These are phyloP conservation scores for Ceratobasidium sp. DNA, from an alignment of 1,284 basidiomycete genomes.

Conservation along the genomic window DNA sequence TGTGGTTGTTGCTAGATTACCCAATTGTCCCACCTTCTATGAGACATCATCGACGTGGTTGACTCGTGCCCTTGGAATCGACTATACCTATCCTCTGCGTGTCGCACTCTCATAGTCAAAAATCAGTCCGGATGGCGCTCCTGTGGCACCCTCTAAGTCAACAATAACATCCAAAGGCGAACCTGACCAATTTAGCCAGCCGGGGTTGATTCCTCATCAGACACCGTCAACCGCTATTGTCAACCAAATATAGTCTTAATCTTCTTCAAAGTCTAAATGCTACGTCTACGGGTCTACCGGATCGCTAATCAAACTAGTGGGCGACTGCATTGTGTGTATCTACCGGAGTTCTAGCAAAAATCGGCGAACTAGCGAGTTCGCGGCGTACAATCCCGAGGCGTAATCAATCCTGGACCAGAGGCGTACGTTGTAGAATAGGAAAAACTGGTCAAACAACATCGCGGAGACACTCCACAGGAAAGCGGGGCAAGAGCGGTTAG, in stretches of 20 bases:
- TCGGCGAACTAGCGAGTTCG: too few relatives aligned
- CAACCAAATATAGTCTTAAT: constrained; percentile 1
- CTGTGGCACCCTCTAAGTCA: constrained; percentile 2
- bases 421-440: constrained; percentile 17
- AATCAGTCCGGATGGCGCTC: constrained; percentile 5
- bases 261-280: constrained; percentile 32
- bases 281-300: constrained; percentile 25
- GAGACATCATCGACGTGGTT: too few relatives aligned
- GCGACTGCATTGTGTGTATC: too few relatives aligned
- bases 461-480: constrained; percentile 31
- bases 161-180: constrained; percentile 36
- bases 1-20: constrained; percentile 8
- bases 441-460: constrained; percentile 21
- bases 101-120: constrained; percentile 31
- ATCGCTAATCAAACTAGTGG: constrained; percentile 12
- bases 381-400: too few relatives aligned
- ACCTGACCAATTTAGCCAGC: background rate
- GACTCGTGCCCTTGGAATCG: too few relatives aligned
- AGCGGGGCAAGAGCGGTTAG: constrained; percentile 40
- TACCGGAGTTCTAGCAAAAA: too few relatives aligned
- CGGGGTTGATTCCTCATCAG: constrained; percentile 30
- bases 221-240: constrained; percentile 38
- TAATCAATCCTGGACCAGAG: background rate
- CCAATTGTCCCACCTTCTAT: constrained; percentile 3
- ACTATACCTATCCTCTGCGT: background rate